Evolutionary conservation across 2,329 filamentous ascomycete genomes (phyloP).

Genomic region (Alternaria consortialis): DNA sequence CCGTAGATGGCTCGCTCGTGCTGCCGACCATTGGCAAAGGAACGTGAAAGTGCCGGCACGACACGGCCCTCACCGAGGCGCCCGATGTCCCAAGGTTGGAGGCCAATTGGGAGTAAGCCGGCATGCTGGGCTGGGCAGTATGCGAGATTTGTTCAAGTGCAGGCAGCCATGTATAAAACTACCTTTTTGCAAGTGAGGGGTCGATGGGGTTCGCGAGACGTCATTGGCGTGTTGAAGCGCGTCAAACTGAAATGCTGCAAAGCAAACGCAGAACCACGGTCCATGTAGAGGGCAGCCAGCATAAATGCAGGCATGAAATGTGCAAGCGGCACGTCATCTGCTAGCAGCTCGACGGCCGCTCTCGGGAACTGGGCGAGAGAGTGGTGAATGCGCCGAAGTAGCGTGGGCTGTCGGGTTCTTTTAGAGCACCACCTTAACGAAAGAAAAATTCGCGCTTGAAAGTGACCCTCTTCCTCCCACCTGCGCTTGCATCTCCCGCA

Average conservation of each 20-base stretch:
- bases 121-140: not conserved
- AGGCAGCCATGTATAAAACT: slow-evolving; percentile 6
- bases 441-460: slow-evolving; percentile 32
- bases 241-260: slow-evolving; percentile 14
- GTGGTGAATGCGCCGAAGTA: slow-evolving; percentile 25
- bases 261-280: slow-evolving; percentile 8
- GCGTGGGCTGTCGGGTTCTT: slow-evolving; percentile 24
- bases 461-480: slow-evolving; percentile 34
- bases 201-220: slow-evolving; percentile 25
- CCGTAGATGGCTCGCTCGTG: slow-evolving; percentile 22
- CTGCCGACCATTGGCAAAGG: slow-evolving; percentile 17
- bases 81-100: slow-evolving; percentile 24
- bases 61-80: slow-evolving; percentile 21
- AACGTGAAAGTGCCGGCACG: slow-evolving; percentile 19
- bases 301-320: slow-evolving; percentile 1
- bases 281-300: not conserved
- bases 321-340: slow-evolving; percentile 5
- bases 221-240: slow-evolving; percentile 26
- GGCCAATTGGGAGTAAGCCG: slow-evolving; percentile 5
- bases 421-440: slow-evolving; percentile 27
- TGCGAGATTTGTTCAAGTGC: not conserved
- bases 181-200: slow-evolving; percentile 16
- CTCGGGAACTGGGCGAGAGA: slow-evolving; percentile 23
- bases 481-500: slow-evolving; percentile 40
- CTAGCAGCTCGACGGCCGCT: slow-evolving; percentile 19